Percentiles rank a stretch among this genome's conserved stretches.
Conservation (phyloP, 2,329 filamentous ascomycete genomes). For the Cyclaneusma minus region DNA sequence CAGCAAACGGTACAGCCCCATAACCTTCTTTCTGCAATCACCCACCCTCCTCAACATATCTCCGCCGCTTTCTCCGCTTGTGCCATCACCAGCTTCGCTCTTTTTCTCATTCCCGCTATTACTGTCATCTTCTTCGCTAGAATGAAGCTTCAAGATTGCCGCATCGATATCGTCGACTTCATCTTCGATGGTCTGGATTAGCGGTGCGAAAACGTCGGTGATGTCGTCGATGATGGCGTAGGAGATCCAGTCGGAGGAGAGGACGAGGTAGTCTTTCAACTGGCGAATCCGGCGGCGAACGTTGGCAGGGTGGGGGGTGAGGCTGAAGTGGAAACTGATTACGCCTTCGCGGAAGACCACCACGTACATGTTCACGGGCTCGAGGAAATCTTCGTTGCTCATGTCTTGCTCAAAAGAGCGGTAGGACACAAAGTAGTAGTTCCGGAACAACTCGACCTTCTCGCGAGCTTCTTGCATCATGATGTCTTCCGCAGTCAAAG, state of each 20-base stretch:
- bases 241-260: slow-evolving; percentile 94
- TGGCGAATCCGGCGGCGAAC: slow-evolving; percentile 88
- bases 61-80: slow-evolving; percentile 31
- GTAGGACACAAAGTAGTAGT: slow-evolving; percentile 99
- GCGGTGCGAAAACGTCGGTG: slow-evolving; percentile 84
- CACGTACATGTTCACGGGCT: slow-evolving; percentile 95
- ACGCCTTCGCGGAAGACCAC: slow-evolving; percentile 94
- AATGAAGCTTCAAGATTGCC: slow-evolving; percentile 70
- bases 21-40: slow-evolving; percentile 91
- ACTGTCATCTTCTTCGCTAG: slow-evolving; percentile 23
- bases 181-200: slow-evolving; percentile 86
- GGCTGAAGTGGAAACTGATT: slow-evolving; percentile 92
- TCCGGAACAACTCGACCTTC: slow-evolving; percentile 92
- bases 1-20: slow-evolving; percentile 81
- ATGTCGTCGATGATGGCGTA: slow-evolving; percentile 98
- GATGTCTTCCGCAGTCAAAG: slow-evolving; percentile 89
- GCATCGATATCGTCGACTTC: slow-evolving; percentile 97
- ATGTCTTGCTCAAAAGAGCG: slow-evolving; percentile 93
- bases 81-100: slow-evolving; percentile 23
- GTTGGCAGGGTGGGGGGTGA: slow-evolving; percentile 90
- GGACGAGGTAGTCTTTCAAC: slow-evolving; percentile 79
- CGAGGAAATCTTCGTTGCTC: slow-evolving; percentile 76
- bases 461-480: slow-evolving; percentile 95
- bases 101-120: slow-evolving; percentile 29
- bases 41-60: slow-evolving; percentile 90